Evolutionary conservation across 2,329 filamentous ascomycete genomes (phyloP).

Genomic region (Eutypa lata): DNA sequence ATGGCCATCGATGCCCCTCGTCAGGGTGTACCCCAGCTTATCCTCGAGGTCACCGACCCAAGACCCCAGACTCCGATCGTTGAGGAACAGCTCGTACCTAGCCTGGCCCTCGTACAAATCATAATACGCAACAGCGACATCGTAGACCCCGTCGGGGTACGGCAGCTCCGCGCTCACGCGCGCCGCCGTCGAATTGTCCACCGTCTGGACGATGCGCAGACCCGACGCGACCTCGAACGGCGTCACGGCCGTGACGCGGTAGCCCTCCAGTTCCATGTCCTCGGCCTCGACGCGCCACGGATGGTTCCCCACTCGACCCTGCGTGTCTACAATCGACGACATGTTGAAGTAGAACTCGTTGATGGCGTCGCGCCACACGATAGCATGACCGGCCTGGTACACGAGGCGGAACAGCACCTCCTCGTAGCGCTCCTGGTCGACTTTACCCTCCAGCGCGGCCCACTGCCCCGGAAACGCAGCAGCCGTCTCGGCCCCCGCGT

Average conservation of each 20-base stretch:
- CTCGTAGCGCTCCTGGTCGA: constrained; percentile 59
- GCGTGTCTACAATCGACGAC: constrained; percentile 57
- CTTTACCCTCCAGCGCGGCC: constrained; percentile 49
- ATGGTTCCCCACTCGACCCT: constrained; percentile 56
- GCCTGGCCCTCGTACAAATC: constrained; percentile 59
- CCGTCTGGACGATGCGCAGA: constrained; percentile 52
- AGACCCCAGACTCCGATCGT: constrained; percentile 47
- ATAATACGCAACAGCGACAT: constrained; percentile 65
- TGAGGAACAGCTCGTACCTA: constrained; percentile 52
- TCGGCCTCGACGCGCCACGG: constrained; percentile 68
- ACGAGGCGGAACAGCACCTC: constrained; percentile 56
- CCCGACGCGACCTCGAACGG: constrained; percentile 61
- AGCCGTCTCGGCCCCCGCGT: constrained; percentile 54
- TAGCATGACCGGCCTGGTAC: constrained; percentile 66
- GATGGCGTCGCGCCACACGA: constrained; percentile 69
- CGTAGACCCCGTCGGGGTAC: constrained; percentile 53
- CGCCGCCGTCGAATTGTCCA: constrained; percentile 47
- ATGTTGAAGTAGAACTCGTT: constrained; percentile 61
- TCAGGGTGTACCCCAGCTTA: constrained; percentile 55
- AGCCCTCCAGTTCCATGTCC: constrained; percentile 58
- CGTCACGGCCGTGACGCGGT: constrained; percentile 48
- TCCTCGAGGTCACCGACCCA: constrained; percentile 63
- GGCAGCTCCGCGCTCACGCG: constrained; percentile 44
- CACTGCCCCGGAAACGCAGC: constrained; percentile 56
- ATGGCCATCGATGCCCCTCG: constrained; percentile 60